Percentiles rank a stretch among this genome's conserved stretches.
Evolutionary conservation across 306 rosid species (phyloP).

Genomic region (Quercus robur): DNA sequence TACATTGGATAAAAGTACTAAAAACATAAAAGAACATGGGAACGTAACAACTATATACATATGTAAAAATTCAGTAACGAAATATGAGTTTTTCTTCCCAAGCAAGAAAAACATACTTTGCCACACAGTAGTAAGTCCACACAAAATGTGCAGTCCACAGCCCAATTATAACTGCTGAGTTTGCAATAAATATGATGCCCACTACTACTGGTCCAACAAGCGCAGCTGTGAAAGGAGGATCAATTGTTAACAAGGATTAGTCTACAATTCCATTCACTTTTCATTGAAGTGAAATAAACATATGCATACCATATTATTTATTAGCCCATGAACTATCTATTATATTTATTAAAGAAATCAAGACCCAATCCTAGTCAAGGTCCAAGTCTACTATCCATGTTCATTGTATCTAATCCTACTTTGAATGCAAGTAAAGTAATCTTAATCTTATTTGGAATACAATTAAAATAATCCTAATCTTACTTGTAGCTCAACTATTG

Average conservation of each 20-base stretch:
- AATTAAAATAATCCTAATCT: too few species aligned
- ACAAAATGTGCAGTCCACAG: conserved; percentile 73
- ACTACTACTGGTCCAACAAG: conserved; percentile 49
- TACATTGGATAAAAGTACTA: neutral
- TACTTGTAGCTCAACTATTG: too few species aligned
- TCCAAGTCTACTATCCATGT: too few species aligned
- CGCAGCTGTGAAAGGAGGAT: conserved; percentile 32
- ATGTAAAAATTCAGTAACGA: neutral
- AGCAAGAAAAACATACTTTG: conserved; percentile 39
- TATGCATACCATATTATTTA: too few species aligned
- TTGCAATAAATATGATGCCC: conserved; percentile 49
- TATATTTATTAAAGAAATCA: too few species aligned
- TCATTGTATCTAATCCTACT: too few species aligned
- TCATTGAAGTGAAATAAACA: neutral
- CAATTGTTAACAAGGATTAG: neutral
- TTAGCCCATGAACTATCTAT: too few species aligned
- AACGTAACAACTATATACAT: neutral
- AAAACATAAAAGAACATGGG: neutral
- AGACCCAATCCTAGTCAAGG: too few species aligned
- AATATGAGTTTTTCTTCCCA: too few species aligned
- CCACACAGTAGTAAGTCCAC: conserved; percentile 68
- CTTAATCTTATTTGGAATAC: too few species aligned
- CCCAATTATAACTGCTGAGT: conserved; percentile 55
- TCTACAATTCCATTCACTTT: neutral
- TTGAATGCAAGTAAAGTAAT: too few species aligned